Evolutionary conservation across 2,329 filamentous ascomycete genomes (phyloP), one percentile per base, ranked within the genome.

Genomic region (Leptosphaerulina australis): DNA sequence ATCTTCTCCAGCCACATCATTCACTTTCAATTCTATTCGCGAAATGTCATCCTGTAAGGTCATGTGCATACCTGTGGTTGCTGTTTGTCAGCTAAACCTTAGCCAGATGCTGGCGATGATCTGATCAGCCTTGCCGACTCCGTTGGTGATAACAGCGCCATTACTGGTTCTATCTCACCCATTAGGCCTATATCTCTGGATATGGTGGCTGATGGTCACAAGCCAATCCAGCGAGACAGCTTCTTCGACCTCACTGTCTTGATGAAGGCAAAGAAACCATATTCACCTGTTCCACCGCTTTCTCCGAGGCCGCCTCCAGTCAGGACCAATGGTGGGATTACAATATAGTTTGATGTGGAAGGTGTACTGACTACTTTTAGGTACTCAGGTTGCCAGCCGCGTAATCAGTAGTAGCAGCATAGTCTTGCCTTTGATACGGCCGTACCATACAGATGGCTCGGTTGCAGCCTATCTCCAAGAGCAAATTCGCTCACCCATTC

Each of bases 211-310:
- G 46, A 24, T 4, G 18, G 28, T n/a, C 10, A 21, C 28, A 41
- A 38, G 14, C 12, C 25, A 4, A 4, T 15, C 11, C 39, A 45
- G 5, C 46, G 15, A 12, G 61, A 66, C 31, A 63, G 55, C 33
- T 64, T 66, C 43, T 55, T 49, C 5, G 58, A 43, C 12, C 59
- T 65, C 8, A 22, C 56, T 5, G 21, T 10, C 14, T 36, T 64
- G 5, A 60, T 64, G 61, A 56, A 44, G 36, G 56, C 48, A 4
- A 63, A 64, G 53, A 58, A 56, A 39, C 33, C 57, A 0, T 62
- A 60, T 18, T 38, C 39, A 3, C 33, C 38, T 3, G 31, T 20
- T 9, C 18, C 44, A 2, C 18, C 28, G 5, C 22, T 44, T 20
- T 30, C 33, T 4, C 11, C 41, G 18, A 36, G 22, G 5, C 33